Evolutionary conservation across 139 green algal genomes (phyloP).

Genomic region (Coelastrella sp.): DNA sequence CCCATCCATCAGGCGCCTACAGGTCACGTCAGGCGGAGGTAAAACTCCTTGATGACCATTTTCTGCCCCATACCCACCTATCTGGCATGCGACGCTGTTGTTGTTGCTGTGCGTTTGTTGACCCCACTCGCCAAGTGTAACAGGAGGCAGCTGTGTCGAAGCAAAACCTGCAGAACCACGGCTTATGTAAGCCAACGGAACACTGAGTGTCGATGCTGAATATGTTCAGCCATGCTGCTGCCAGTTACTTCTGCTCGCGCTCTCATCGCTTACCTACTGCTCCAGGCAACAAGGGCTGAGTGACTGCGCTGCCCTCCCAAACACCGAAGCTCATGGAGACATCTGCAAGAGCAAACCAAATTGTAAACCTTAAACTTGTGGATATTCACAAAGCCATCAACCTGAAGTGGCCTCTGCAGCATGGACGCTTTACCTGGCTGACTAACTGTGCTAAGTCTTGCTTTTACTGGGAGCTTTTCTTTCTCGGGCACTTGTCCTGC

Average conservation of each 20-base stretch:
- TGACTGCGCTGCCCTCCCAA: slow-evolving; percentile 14
- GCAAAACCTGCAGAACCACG: background rate
- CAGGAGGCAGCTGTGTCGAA: background rate
- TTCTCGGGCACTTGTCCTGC: background rate
- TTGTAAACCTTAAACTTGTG: background rate
- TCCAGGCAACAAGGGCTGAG: background rate
- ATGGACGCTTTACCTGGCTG: slow-evolving; percentile 13
- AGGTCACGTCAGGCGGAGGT: too few relatives aligned
- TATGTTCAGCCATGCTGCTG: too few relatives aligned
- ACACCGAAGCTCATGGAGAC: background rate
- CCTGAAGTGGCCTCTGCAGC: background rate
- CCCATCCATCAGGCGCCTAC: too few relatives aligned
- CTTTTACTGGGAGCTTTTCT: background rate
- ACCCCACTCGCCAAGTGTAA: slow-evolving; percentile 27
- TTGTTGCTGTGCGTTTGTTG: too few relatives aligned
- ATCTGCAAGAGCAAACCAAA: too few relatives aligned
- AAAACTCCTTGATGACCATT: too few relatives aligned
- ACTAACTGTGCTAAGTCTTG: slow-evolving; percentile 20
- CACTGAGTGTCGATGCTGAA: background rate
- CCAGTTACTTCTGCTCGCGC: background rate
- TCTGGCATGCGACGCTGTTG: too few relatives aligned
- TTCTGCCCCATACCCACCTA: too few relatives aligned
- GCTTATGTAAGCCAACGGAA: background rate
- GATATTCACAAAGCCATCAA: background rate
- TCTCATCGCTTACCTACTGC: background rate